Percentiles rank a stretch among this genome's conserved stretches.
phyloP scores from a whole-genome alignment of 2,329 filamentous ascomycete species.

The Alternaria longipes region DNA sequence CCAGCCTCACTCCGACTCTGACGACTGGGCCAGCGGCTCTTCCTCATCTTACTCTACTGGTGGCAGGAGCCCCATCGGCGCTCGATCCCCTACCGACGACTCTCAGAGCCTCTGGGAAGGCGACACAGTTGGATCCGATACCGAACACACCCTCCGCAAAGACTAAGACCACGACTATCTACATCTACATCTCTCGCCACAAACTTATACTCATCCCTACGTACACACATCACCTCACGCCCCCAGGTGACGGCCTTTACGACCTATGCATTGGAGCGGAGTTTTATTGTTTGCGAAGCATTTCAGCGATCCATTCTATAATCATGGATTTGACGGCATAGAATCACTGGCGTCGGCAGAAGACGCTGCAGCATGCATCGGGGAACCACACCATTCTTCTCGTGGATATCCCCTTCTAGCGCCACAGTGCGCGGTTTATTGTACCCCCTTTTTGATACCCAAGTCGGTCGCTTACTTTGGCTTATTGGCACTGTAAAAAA shows the following conservation, averaged over 20 bases:
- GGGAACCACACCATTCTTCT: slow-evolving; percentile 23
- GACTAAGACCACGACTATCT: slow-evolving; percentile 22
- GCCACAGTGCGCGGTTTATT: slow-evolving; percentile 29
- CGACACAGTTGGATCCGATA: slow-evolving; percentile 62
- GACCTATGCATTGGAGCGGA: slow-evolving; percentile 50
- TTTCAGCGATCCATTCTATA: slow-evolving; percentile 43
- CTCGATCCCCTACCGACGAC: slow-evolving; percentile 64
- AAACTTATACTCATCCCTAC: slow-evolving; percentile 34
- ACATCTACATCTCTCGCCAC: slow-evolving; percentile 16
- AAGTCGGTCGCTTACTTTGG: slow-evolving; percentile 43
- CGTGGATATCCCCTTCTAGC: slow-evolving; percentile 22
- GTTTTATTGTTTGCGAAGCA: slow-evolving; percentile 49
- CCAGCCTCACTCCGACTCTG: slow-evolving; percentile 70
- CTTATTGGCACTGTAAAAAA: slow-evolving; percentile 16
- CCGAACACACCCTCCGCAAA: slow-evolving; percentile 44
- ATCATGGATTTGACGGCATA: slow-evolving; percentile 33
- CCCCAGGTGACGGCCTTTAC: slow-evolving; percentile 43
- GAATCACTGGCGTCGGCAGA: slow-evolving; percentile 31
- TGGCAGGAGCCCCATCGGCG: slow-evolving; percentile 63
- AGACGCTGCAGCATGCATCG: slow-evolving; percentile 14
- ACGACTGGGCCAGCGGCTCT: slow-evolving; percentile 90
- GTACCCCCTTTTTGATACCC: slow-evolving; percentile 44
- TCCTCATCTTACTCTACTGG: slow-evolving; percentile 77
- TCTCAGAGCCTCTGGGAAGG: slow-evolving; percentile 66
- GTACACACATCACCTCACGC: slow-evolving; percentile 31